A percentile compares a stretch with the other conserved stretches of the same genome.
Evolutionary conservation across 83 land plant genomes (phyloP).

Genomic region (Picea mariana): DNA sequence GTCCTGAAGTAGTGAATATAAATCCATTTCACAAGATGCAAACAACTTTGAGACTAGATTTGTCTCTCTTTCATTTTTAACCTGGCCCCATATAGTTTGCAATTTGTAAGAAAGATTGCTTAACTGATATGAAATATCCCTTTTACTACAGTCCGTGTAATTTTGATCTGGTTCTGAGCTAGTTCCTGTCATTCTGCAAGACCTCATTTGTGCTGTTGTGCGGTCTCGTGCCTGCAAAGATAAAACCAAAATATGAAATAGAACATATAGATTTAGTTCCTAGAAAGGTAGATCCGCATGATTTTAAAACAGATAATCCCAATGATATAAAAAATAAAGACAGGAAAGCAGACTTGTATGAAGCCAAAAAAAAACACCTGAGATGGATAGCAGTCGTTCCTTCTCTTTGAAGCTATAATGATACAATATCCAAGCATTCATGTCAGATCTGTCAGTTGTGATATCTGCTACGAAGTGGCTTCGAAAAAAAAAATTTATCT

Average conservation of each 20-base stretch:
- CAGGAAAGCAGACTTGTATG: background rate
- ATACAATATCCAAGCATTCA: background rate
- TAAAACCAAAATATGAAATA: background rate
- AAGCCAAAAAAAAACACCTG: background rate
- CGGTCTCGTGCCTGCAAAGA: background rate
- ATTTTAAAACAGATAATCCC: background rate
- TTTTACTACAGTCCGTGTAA: background rate
- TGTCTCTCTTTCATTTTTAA: too few relatives aligned
- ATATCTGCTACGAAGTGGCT: background rate
- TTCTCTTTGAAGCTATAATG: background rate
- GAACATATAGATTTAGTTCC: background rate
- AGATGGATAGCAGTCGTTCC: background rate
- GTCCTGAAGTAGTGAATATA: too few relatives aligned
- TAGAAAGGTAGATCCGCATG: background rate
- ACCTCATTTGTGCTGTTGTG: background rate
- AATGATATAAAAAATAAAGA: background rate
- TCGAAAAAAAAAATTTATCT: background rate
- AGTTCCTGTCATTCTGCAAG: background rate
- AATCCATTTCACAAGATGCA: too few relatives aligned
- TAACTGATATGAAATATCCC: background rate
- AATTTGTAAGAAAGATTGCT: background rate
- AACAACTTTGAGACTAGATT: too few relatives aligned
- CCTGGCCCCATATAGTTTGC: too few relatives aligned
- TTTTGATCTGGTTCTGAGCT: slow-evolving; percentile 1
- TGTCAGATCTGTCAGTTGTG: background rate